Conservation (phyloP, 2,329 filamentous ascomycete species). For the Epichloe elymi region DNA sequence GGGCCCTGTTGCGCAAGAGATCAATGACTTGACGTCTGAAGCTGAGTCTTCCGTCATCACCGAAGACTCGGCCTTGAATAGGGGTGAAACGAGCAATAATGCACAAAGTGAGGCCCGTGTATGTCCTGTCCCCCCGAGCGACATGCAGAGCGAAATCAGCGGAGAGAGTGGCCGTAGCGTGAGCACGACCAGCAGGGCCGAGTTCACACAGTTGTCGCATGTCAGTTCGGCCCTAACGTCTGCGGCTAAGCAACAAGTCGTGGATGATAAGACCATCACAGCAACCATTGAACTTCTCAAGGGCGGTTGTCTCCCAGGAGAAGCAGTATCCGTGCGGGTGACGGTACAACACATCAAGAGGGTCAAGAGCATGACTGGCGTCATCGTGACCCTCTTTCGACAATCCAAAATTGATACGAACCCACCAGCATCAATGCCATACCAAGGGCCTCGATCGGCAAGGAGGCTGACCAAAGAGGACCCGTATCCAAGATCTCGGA, state of each 20-base stretch:
- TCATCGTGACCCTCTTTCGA: conserved; percentile 85
- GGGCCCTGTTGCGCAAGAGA: conserved; percentile 26
- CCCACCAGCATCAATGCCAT: conserved; percentile 38
- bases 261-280: conserved; percentile 68
- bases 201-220: conserved; percentile 25
- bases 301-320: conserved; percentile 75
- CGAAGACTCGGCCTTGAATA: conserved; percentile 21
- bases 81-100: conserved; percentile 26
- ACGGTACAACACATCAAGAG: conserved; percentile 78
- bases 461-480: conserved; percentile 66
- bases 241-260: conserved; percentile 26
- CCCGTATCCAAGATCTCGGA: conserved; percentile 75
- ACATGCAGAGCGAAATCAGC: conserved; percentile 55
- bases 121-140: conserved; percentile 28
- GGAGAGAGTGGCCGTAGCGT: conserved; percentile 57
- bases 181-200: conserved; percentile 45
- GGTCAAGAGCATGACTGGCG: conserved; percentile 80
- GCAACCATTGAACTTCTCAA: conserved; percentile 72
- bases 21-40: conserved; percentile 22
- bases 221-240: conserved; percentile 16
- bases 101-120: neutral
- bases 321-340: conserved; percentile 67
- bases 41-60: conserved; percentile 22
- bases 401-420: conserved; percentile 80
- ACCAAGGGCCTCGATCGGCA: conserved; percentile 41